phyloP scores from a whole-genome alignment of 1,284 basidiomycete species.

The Ustilago trichophora region DNA sequence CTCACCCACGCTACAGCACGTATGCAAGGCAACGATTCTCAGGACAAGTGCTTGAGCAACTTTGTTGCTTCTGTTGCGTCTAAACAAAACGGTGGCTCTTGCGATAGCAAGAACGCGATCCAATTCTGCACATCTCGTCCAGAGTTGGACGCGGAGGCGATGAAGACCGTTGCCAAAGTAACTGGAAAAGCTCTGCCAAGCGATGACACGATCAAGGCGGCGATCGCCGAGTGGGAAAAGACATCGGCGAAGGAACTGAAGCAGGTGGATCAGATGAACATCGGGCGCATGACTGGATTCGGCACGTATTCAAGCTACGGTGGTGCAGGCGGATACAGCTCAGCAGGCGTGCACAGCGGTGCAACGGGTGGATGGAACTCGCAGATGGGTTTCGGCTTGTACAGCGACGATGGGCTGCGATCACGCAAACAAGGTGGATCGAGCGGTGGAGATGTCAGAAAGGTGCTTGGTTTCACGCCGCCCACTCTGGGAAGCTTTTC shows the following conservation, averaged over 20 bases:
- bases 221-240: constrained; percentile 20
- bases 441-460: neutral
- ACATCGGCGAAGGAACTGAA: constrained; percentile 20
- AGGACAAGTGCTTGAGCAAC: constrained; percentile 35
- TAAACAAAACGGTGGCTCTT: constrained; percentile 17
- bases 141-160: constrained; percentile 8
- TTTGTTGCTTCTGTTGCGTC: constrained; percentile 37
- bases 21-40: constrained; percentile 42
- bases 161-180: constrained; percentile 22
- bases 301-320: constrained; percentile 37
- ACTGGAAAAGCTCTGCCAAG: constrained; percentile 17
- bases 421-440: neutral
- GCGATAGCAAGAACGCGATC: constrained; percentile 25
- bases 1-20: constrained; percentile 68
- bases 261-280: constrained; percentile 34
- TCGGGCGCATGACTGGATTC: constrained; percentile 31
- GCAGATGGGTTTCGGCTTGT: constrained; percentile 31
- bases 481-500: constrained; percentile 37
- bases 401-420: constrained; percentile 15
- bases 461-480: constrained; percentile 5
- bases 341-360: constrained; percentile 31
- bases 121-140: constrained; percentile 31
- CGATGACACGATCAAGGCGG: constrained; percentile 5
- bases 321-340: constrained; percentile 22
- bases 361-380: constrained; percentile 43